Percentiles rank a stretch among this genome's conserved stretches.
phyloP scores from a whole-genome alignment of 2,329 filamentous ascomycete species.

The Aspergillus spinulosporus region DNA sequence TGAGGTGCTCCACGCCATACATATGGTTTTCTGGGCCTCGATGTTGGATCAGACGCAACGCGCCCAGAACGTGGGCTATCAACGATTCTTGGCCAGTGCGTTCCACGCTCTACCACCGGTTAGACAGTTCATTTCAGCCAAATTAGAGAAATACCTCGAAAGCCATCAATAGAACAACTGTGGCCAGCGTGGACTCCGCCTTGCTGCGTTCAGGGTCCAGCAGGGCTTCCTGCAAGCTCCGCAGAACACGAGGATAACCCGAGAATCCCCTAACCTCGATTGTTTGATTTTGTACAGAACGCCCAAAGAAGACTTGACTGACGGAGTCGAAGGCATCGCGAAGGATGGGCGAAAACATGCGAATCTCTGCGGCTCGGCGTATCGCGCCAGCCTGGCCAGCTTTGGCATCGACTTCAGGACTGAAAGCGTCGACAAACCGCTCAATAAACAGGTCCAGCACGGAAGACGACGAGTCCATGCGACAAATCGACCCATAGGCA shows the following conservation, averaged over 20 bases:
- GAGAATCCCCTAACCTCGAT: constrained; percentile 37
- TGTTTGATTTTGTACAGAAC: constrained; percentile 35
- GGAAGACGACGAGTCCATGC: constrained; percentile 26
- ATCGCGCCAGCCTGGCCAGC: constrained; percentile 39
- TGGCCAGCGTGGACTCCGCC: constrained; percentile 41
- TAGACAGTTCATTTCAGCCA: neutral
- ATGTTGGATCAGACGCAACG: constrained; percentile 39
- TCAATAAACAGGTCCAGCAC: constrained; percentile 40
- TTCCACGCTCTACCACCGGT: constrained; percentile 35
- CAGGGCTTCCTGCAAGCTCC: constrained; percentile 39
- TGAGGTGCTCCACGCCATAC: constrained; percentile 41
- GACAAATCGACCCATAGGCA: constrained; percentile 23
- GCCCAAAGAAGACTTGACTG: constrained; percentile 41
- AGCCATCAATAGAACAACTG: constrained; percentile 39
- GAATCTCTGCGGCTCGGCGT: constrained; percentile 39
- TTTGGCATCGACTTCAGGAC: constrained; percentile 38
- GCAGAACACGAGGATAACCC: constrained; percentile 38
- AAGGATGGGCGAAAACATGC: constrained; percentile 43
- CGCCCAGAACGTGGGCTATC: constrained; percentile 36
- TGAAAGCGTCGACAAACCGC: constrained; percentile 44
- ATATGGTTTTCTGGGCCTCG: constrained; percentile 43
- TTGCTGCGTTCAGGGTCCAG: constrained; percentile 38
- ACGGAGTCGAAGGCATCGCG: constrained; percentile 41
- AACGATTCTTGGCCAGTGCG: constrained; percentile 37
- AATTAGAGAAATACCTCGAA: constrained; percentile 33